phyloP scores from a whole-genome alignment of 306 rosid species.

The Trifolium dubium region DNA sequence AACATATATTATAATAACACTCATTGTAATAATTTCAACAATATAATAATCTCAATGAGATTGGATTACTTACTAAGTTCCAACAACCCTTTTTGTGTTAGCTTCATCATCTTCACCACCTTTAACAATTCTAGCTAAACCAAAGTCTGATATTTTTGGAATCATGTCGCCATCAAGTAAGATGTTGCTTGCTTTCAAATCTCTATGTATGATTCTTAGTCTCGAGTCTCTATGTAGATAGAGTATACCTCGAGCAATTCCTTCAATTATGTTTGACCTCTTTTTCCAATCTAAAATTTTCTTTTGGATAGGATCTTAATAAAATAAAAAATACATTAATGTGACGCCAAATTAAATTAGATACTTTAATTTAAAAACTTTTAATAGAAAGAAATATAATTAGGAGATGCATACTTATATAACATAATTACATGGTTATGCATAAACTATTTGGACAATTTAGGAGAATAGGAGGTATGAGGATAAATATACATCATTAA shows the following conservation, averaged over 20 bases:
- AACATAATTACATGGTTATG: background rate
- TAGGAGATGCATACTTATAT: background rate
- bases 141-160: constrained; percentile 47
- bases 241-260: constrained; percentile 47
- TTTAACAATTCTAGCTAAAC: constrained; percentile 46
- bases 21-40: no score
- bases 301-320: constrained; percentile 34
- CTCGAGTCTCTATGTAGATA: constrained; percentile 49
- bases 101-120: constrained; percentile 38
- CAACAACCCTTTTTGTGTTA: constrained; percentile 47
- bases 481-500: no score
- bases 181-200: constrained; percentile 48
- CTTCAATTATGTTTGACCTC: constrained; percentile 40
- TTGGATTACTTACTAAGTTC: constrained; percentile 41
- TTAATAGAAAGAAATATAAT: background rate
- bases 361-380: background rate
- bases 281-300: constrained; percentile 39
- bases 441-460: background rate
- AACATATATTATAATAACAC: background rate
- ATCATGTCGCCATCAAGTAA: constrained; percentile 40
- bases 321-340: background rate
- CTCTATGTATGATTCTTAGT: constrained; percentile 46
- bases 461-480: no score
- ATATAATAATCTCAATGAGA: no score
- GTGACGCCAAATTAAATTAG: background rate